Evolutionary conservation across 129 eudicot species (phyloP).

Genomic region (Artemisia tridentata): DNA sequence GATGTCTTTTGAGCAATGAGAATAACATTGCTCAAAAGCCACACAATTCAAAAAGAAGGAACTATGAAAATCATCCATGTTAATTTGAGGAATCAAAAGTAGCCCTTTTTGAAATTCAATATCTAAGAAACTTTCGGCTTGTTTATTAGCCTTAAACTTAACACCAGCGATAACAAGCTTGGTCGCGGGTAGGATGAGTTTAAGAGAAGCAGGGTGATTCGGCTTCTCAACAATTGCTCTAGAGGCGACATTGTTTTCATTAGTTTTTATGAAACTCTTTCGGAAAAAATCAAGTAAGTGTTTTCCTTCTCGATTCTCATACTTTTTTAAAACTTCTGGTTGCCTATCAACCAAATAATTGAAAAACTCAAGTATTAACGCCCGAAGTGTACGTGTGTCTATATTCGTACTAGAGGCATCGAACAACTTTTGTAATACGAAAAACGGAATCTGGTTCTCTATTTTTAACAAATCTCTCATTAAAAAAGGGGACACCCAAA

Average conservation of each 20-base stretch:
- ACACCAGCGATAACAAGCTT: constrained; percentile 27
- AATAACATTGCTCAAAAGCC: constrained; percentile 35
- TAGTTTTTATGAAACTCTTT: constrained; percentile 21
- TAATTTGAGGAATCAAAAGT: constrained; percentile 31
- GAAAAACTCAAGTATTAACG: constrained; percentile 32
- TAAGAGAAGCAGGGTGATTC: constrained; percentile 1
- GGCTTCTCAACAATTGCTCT: no score
- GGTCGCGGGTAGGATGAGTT: constrained; percentile 34
- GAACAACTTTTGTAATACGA: constrained; percentile 29
- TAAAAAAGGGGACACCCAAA: constrained; percentile 37
- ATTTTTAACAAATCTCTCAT: constrained; percentile 35
- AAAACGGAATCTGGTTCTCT: constrained; percentile 40
- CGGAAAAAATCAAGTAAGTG: constrained; percentile 37
- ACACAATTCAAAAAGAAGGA: constrained; percentile 23
- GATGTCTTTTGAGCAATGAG: constrained; percentile 29
- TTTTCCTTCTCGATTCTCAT: constrained; percentile 23
- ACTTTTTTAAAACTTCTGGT: background rate
- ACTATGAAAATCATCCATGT: constrained; percentile 29
- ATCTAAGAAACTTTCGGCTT: constrained; percentile 32
- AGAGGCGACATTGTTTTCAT: no score
- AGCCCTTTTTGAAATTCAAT: constrained; percentile 26
- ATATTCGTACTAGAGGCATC: background rate
- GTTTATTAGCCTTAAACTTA: constrained; percentile 19
- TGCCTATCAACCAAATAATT: constrained; percentile 21
- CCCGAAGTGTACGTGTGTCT: constrained; percentile 18